Base-by-base conservation (phyloP, 768 basidiomycete species). In the Brasilioporus rufonigricans region DNA sequence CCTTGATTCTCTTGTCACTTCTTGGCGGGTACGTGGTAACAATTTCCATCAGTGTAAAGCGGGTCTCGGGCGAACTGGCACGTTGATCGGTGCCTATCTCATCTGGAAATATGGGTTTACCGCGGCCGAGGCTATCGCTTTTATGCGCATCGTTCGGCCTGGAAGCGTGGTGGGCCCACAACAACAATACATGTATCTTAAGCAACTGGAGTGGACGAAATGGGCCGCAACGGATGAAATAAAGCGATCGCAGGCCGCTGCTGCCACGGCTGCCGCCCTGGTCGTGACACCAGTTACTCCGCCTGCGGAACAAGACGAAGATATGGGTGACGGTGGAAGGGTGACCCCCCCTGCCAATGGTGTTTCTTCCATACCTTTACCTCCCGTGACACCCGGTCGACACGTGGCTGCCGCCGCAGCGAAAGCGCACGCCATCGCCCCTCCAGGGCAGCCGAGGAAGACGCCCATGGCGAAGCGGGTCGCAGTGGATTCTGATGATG, bases 31-130 rank as follows among this genome's bases (percentile, higher is more conserved):
- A 55, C 60, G 38, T 61, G 44, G 66, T 64, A 57, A 67, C 53
- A 55, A 51, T 52, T 27, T 56, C 48, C 53, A 50, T 16, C 70
- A 96, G 89, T 97, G 93, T 70, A 96, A 96, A 78, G 97, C 97
- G 46, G 97, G 97, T 39, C 80, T 99, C 12, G 97, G 97, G 23
- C 81, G 97, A 52, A 98, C 97, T 7, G 97, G 97, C 4, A 96
- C 94, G 5, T 78, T 99, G 55, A 96, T 99, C 57, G 97, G 97
- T 33, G 97, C 96, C 10, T 98, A 98, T 77, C 81, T 99, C 52
- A 91, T 97, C 57, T 99, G 97, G 91, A 98, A 98, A 72, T 96
- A 98, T 64, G 92, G 91, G 21, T 99, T 99, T 69, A 93, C 94
- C 18, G 96, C 96, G 1, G 83, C 86, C 48, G 93, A 98, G 73